Conservation (phyloP, 2,329 filamentous ascomycete genomes). For the Aspergillus brasiliensis region DNA sequence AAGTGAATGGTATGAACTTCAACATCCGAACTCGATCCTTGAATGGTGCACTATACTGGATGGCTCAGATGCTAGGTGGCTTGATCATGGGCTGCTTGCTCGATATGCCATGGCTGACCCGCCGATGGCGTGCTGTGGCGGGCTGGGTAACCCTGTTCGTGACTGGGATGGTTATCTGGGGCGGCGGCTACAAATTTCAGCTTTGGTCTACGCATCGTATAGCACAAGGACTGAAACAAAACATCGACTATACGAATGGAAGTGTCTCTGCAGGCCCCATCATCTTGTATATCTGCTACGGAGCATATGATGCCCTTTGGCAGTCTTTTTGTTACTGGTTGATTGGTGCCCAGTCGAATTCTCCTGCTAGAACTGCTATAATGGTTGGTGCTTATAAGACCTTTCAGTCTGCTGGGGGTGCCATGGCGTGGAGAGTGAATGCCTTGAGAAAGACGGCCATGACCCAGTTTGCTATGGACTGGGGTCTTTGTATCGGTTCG, state of each 20-base stretch:
- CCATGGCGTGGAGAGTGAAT: constrained; percentile 52
- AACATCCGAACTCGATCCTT: constrained; percentile 59
- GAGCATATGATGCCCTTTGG: constrained; percentile 68
- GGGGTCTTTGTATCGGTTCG: constrained; percentile 50
- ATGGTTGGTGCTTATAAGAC: constrained; percentile 53
- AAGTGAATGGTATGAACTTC: constrained; percentile 58
- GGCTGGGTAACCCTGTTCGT: constrained; percentile 53
- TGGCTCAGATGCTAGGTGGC: constrained; percentile 59
- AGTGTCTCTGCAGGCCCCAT: constrained; percentile 62
- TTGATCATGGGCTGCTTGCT: constrained; percentile 43
- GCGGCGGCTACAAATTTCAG: constrained; percentile 47
- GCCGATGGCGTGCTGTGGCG: not conserved
- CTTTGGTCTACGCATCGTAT: too few relatives aligned
- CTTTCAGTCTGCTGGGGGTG: constrained; percentile 47
- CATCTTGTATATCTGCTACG: constrained; percentile 71
- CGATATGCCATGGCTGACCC: constrained; percentile 31
- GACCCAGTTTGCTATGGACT: constrained; percentile 30
- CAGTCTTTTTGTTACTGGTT: constrained; percentile 67
- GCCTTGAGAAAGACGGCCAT: constrained; percentile 27
- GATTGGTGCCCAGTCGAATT: constrained; percentile 51
- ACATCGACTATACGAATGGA: constrained; percentile 35
- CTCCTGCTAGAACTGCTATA: constrained; percentile 44
- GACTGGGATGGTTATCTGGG: constrained; percentile 58
- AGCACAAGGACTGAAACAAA: too few relatives aligned
- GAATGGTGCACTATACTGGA: constrained; percentile 59